Conservation (phyloP, 2,329 filamentous ascomycete genomes). For the Proliferodiscus dingleyae region DNA sequence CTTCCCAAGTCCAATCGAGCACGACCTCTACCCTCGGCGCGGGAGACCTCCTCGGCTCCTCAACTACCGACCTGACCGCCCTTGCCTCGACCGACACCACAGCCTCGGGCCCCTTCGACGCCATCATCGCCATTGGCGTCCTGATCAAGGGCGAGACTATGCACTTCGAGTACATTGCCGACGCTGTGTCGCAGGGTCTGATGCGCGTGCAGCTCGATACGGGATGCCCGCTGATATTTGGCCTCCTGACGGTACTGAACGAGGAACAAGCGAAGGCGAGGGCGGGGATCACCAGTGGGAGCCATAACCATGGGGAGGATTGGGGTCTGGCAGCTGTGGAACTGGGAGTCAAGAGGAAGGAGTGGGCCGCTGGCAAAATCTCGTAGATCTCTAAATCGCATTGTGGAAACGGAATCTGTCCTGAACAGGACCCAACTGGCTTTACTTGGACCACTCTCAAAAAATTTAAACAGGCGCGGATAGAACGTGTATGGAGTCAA, state of each 20-base stretch:
- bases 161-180: slow-evolving; percentile 99
- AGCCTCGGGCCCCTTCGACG: slow-evolving; percentile 71
- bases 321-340: slow-evolving; percentile 95
- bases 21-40: slow-evolving; percentile 57
- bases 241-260: slow-evolving; percentile 79
- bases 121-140: slow-evolving; percentile 90
- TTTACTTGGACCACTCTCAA: no score
- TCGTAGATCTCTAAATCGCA: no score
- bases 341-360: slow-evolving; percentile 80
- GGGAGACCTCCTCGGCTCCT: slow-evolving; percentile 69
- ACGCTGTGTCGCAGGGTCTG: slow-evolving; percentile 82
- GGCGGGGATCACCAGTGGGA: slow-evolving; percentile 73
- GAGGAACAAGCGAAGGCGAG: slow-evolving; percentile 84
- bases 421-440: no score
- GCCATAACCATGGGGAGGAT: slow-evolving; percentile 95
- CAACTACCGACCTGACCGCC: slow-evolving; percentile 60
- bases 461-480: no score
- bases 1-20: slow-evolving; percentile 77
- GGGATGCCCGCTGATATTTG: slow-evolving; percentile 86
- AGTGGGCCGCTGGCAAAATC: slow-evolving; percentile 57
- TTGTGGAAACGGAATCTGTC: no score
- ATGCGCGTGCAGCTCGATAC: slow-evolving; percentile 93
- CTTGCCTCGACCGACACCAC: slow-evolving; percentile 35
- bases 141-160: slow-evolving; percentile 98
- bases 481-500: no score